Evolutionary conservation across 257 asterid genomes (phyloP), one percentile per base, ranked within the genome.

Genomic region (Echium plantagineum): DNA sequence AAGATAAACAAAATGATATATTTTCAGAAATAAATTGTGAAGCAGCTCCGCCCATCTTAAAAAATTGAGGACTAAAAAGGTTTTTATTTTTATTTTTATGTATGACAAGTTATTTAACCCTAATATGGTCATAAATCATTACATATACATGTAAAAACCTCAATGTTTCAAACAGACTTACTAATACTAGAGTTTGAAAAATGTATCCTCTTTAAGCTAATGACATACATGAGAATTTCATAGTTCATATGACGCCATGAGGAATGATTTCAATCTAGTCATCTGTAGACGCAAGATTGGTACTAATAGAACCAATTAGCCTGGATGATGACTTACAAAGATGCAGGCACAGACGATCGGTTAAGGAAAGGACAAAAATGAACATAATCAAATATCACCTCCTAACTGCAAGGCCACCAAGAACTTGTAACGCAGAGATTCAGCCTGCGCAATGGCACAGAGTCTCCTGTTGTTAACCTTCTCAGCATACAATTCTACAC

Each of bases 361-460:
- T 28, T 2, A 28, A 28, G 32, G n/a, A n/a, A n/a, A n/a, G n/a
- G n/a, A n/a, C 32, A 28, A 28, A 4, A 28, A 4, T 2, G 3
- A 24, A 28, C 32, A 28, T 28, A 28, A 52, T 52, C 15, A 52
- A 16, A 12, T 52, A 52, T 20, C 13, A 84, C 86, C 89, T 81
- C 35, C 94, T 71, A 57, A 81, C 94, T 49, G 84, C 94, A 64
- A 81, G 84, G 38, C 89, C 94, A 58, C 88, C 93, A 59, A 84
- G 94, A 84, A 83, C 81, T 81, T 81, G 78, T 84, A 84, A 0
- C 89, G 79, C 58, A 81, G 53, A 5, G 89, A 81, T 78, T 84
- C 88, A 5, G 86, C 89, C 80, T 81, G 86, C 20, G 93, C 89
- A 60, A 84, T 81, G 59, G 89, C 89, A 63, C 94, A 81, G 17